These are phyloP conservation scores for Cryptosporidium parvum DNA, from an alignment of 169 alveolate genomes.

Conservation along the genomic window DNA sequence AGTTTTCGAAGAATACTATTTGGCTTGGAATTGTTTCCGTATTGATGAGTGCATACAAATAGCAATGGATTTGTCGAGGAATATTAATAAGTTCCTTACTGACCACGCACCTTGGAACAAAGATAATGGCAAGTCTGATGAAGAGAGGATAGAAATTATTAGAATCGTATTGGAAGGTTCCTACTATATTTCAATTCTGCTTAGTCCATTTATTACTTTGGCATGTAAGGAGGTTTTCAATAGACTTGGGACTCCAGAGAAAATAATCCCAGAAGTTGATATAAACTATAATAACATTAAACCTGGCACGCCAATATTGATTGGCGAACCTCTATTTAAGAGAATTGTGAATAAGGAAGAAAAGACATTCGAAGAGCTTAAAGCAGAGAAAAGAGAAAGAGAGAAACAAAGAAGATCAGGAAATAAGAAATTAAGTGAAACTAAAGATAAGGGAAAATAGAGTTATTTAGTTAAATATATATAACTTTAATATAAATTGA, in stretches of 20 bases:
- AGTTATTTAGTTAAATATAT: constrained; percentile 6
- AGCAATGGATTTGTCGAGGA: constrained; percentile 84
- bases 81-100: constrained; percentile 87
- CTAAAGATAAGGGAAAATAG: not conserved
- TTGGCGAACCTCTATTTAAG: constrained; percentile 66
- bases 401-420: not conserved
- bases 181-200: constrained; percentile 87
- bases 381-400: constrained; percentile 49
- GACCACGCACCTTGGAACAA: constrained; percentile 90
- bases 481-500: not conserved
- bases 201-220: constrained; percentile 88
- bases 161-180: constrained; percentile 90
- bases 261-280: not conserved
- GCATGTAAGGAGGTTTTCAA: constrained; percentile 85
- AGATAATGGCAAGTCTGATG: constrained; percentile 76
- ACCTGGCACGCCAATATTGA: constrained; percentile 16
- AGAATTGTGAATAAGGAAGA: constrained; percentile 4
- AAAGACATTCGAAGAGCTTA: constrained; percentile 34
- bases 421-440: not conserved
- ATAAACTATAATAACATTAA: constrained; percentile 21
- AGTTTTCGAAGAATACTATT: constrained; percentile 78
- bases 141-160: constrained; percentile 80
- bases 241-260: constrained; percentile 82
- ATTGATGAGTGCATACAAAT: constrained; percentile 83
- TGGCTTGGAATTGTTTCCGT: constrained; percentile 75